These are phyloP conservation scores for Paratinospora sagittata DNA, from an alignment of 164 flowering plant species.

Conservation along the genomic window DNA sequence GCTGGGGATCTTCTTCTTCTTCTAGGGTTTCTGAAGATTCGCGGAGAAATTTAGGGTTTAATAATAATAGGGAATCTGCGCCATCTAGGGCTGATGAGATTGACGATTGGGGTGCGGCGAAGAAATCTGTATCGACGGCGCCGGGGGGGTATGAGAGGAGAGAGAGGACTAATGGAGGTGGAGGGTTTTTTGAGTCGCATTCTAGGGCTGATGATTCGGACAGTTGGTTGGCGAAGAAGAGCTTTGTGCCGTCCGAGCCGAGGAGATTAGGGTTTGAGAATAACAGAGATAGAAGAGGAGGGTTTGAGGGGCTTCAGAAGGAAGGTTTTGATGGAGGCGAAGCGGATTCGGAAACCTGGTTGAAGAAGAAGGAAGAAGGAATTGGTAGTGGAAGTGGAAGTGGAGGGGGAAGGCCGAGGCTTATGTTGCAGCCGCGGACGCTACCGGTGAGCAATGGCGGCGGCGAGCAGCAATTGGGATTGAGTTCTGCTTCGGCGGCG, in stretches of 20 bases:
- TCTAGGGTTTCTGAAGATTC: conserved; percentile 38
- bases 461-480: conserved; percentile 23
- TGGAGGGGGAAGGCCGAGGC: conserved; percentile 47
- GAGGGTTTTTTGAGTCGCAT: conserved; percentile 56
- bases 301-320: conserved; percentile 15
- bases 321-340: not conserved
- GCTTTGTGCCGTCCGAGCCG: conserved; percentile 23
- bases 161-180: conserved; percentile 24
- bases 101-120: conserved; percentile 82
- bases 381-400: conserved; percentile 19
- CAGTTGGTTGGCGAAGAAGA: conserved; percentile 43
- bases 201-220: conserved; percentile 79
- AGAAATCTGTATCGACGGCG: conserved; percentile 38
- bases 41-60: conserved; percentile 20
- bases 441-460: conserved; percentile 37
- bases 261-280: conserved; percentile 21
- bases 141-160: conserved; percentile 41
- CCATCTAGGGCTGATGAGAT: conserved; percentile 89
- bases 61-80: conserved; percentile 33
- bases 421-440: conserved; percentile 73
- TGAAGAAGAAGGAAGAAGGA: conserved; percentile 40
- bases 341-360: conserved; percentile 48
- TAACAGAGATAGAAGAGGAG: conserved; percentile 1
- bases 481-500: conserved; percentile 10
- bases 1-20: conserved; percentile 31